These are phyloP conservation scores for Schwanniomyces polymorphus DNA, from an alignment of 805 yeast species.

Conservation along the genomic window DNA sequence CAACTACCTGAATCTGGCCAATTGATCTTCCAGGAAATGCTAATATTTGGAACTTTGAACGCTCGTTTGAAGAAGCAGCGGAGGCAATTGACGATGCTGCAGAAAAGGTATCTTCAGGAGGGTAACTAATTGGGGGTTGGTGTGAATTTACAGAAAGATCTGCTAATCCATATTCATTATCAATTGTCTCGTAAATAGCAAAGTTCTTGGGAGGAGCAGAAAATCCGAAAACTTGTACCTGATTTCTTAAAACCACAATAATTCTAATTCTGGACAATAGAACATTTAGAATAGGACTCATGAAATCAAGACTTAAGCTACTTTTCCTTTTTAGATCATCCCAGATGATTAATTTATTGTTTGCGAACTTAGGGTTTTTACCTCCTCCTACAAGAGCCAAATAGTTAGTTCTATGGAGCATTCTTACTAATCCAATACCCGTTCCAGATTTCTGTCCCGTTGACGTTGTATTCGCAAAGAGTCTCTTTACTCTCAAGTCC, in stretches of 20 bases:
- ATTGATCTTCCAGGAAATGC: conserved; percentile 76
- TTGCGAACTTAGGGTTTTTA: conserved; percentile 70
- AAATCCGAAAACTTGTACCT: conserved; percentile 76
- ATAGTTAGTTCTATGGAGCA: conserved; percentile 91
- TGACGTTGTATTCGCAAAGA: conserved; percentile 26
- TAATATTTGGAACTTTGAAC: conserved; percentile 47
- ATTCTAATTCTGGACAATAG: conserved; percentile 74
- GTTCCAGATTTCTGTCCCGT: conserved; percentile 9
- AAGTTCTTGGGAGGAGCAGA: conserved; percentile 74
- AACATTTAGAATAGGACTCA: conserved; percentile 72
- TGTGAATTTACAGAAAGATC: conserved; percentile 44
- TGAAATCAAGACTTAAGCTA: conserved; percentile 72
- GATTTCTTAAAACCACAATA: conserved; percentile 66
- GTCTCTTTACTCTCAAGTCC: conserved; percentile 67
- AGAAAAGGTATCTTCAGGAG: not conserved
- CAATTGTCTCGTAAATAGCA: conserved; percentile 62
- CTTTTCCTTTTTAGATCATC: conserved; percentile 82
- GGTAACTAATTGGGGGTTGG: not conserved
- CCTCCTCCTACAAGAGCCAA: conserved; percentile 92
- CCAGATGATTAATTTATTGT: conserved; percentile 84
- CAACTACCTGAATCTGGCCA: conserved; percentile 82
- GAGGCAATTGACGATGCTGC: conserved; percentile 4
- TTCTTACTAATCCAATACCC: conserved; percentile 75
- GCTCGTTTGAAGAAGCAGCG: conserved; percentile 5
- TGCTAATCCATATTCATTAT: conserved; percentile 63